Conservation (phyloP, 139 green algal species). For the Axilococcus clingmanii region DNA sequence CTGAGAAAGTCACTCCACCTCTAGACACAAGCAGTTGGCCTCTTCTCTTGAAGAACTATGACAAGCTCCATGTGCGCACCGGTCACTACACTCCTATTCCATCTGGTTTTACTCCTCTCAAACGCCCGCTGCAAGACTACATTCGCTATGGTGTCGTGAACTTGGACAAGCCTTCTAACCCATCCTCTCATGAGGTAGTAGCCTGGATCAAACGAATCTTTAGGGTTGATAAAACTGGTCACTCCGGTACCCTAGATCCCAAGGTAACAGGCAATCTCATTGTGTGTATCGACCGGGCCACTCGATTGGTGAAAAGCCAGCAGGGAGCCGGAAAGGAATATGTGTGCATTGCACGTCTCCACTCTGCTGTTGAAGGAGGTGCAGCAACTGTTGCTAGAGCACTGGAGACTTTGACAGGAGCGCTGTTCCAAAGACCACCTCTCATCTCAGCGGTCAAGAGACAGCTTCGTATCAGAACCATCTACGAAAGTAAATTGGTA, state of each 20-base stretch:
- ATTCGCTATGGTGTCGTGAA: conserved; percentile 95
- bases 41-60: conserved; percentile 95
- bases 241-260: conserved; percentile 93
- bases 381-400: conserved; percentile 55
- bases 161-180: conserved; percentile 97
- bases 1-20: conserved; percentile 34
- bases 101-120: conserved; percentile 78
- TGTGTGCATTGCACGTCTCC: conserved; percentile 80
- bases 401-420: conserved; percentile 51
- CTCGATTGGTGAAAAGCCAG: conserved; percentile 96
- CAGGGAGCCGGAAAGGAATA: conserved; percentile 99
- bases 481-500: conserved; percentile 89
- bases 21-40: conserved; percentile 94
- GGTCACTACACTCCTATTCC: conserved; percentile 99
- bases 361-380: conserved; percentile 59
- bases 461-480: conserved; percentile 94
- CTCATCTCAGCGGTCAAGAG: conserved; percentile 98
- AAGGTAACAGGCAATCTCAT: conserved; percentile 94
- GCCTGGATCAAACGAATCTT: conserved; percentile 95
- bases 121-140: conserved; percentile 85
- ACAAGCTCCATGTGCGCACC: conserved; percentile 86
- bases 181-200: conserved; percentile 92
- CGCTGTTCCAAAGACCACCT: conserved; percentile 92
- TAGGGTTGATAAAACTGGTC: conserved; percentile 96
- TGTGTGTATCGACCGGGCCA: conserved; percentile 96